Base-by-base conservation (phyloP, 352 stramenopile genomes). In the Pythium insidiosum region DNA sequence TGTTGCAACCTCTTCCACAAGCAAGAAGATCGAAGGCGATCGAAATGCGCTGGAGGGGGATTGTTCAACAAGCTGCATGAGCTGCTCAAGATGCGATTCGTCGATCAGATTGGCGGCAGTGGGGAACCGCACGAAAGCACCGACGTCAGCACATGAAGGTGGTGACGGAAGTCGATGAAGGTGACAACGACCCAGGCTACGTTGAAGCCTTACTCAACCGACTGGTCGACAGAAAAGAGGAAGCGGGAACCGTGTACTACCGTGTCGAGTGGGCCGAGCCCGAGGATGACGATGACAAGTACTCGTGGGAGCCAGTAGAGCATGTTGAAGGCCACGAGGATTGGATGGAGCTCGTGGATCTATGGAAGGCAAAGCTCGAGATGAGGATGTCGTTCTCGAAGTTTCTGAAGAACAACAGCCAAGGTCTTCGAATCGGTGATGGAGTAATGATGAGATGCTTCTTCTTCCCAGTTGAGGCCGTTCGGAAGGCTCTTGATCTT, bases 331-430 rank as follows among this genome's bases (percentile, higher is more conserved):
- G 31, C 9, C 28, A 33, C 28, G 28, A 33, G 15, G 28, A 33
- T 33, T 33, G 28, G 28, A 33, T 33, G 9, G 15, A 33, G 31
- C 13, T 49, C 2, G 42, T 49, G 6, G 42, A 49, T 30, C 29
- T 50, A n/a, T 43, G 29, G 18, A 50, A 41, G 29, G 42, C n/a
- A 1, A 39, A 49, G 42, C 23, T 33, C 6, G 15, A 33, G 13
- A 7, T 11, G 4, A 15, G 10, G 1, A n/a, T n/a, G n/a, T n/a
- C n/a, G n/a, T n/a, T n/a, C n/a, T n/a, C n/a, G n/a, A n/a, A n/a
- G n/a, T n/a, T 50, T 12, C 6, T 43, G 4, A 50, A 50, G 43
- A 20, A 37, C 1, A 50, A 50, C 16, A 22, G 22, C 6, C 4
- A 10, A 18, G 43, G 5, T 4, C 21, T 43, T n/a, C 43, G 23